phyloP scores from a whole-genome alignment of 192 early-diverging fungal genomes.

The Pilobolus umbonatus region DNA sequence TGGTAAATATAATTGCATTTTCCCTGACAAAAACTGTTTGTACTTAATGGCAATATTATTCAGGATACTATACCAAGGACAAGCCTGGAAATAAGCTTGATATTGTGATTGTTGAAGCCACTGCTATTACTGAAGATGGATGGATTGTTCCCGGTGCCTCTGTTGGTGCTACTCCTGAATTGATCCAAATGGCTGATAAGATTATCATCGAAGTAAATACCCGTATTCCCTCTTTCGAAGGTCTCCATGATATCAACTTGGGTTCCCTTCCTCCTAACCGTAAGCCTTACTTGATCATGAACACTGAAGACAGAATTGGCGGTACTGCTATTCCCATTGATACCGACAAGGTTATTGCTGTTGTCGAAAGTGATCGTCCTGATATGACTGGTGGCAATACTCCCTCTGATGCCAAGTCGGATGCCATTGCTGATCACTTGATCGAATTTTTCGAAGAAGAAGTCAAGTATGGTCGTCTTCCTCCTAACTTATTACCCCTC shows the following conservation, averaged over 20 bases:
- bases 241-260: constrained; percentile 35
- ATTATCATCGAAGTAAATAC: constrained; percentile 43
- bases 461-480: constrained; percentile 35
- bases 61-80: constrained; percentile 35
- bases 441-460: constrained; percentile 40
- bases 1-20: constrained; percentile 14
- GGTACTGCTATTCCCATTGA: constrained; percentile 33
- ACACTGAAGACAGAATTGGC: constrained; percentile 36
- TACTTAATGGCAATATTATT: not conserved
- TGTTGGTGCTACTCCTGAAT: constrained; percentile 39
- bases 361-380: constrained; percentile 31
- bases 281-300: constrained; percentile 39
- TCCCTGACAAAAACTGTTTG: not conserved
- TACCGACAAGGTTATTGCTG: constrained; percentile 34
- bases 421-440: constrained; percentile 31
- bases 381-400: constrained; percentile 32
- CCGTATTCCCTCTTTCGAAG: constrained; percentile 37
- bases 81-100: constrained; percentile 34
- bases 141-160: constrained; percentile 40
- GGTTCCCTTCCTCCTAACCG: constrained; percentile 32
- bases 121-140: constrained; percentile 39
- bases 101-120: constrained; percentile 38
- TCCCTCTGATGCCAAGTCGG: constrained; percentile 24
- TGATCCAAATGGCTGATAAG: constrained; percentile 39
- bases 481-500: constrained; percentile 30